Base-by-base conservation (phyloP, 1,284 basidiomycete species). In the Vanrija pseudolonga region DNA sequence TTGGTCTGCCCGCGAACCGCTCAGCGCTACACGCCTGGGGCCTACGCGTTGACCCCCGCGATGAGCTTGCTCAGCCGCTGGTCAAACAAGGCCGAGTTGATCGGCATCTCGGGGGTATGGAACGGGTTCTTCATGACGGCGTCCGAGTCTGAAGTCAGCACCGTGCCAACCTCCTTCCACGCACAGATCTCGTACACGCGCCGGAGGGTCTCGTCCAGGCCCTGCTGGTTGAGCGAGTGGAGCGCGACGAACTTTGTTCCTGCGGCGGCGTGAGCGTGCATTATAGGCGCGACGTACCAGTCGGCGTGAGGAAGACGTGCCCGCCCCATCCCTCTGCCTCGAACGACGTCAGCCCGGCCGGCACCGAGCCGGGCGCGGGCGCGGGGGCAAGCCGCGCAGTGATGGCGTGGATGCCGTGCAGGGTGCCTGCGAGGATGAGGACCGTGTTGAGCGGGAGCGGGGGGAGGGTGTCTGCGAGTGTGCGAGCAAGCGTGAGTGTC, bases 61-160 rank as follows among this genome's bases (percentile, higher is more conserved):
- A 79, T 75, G 17, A 78, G 63, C 1, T 59, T 59, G 42, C 70
- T 65, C 51, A 80, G 65, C 51, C 85, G 83, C 37, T 77, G 79
- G 68, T 98, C 95, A 68, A 98, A 98, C 9, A 84, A 85, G 64
- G 93, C 88, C 49, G 83, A 89, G 47, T 95, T 85, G 63, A 98
- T 95, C 1, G 96, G 96, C 95, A 98, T 98, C 76, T 98, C 96
- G 23, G 89, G 88, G 4, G 92, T 96, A 73, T 98, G 93, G 78
- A 98, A 99, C 1, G 96, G 96, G 71, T 98, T 98, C 81, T 98
- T 98, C 92, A 97, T 96, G 51, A 96, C 93, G 5, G 89, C 86
- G 69, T 97, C 94, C 2, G 91, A 57, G 61, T 78, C 75, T 76
- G 56, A 9, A 3, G 44, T 57, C 43, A 46, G 51, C n/a, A 17